A percentile compares a stretch with the other conserved stretches of the same genome.
Conservation (phyloP, 768 basidiomycete species). For the Hypholoma fasciculare region DNA sequence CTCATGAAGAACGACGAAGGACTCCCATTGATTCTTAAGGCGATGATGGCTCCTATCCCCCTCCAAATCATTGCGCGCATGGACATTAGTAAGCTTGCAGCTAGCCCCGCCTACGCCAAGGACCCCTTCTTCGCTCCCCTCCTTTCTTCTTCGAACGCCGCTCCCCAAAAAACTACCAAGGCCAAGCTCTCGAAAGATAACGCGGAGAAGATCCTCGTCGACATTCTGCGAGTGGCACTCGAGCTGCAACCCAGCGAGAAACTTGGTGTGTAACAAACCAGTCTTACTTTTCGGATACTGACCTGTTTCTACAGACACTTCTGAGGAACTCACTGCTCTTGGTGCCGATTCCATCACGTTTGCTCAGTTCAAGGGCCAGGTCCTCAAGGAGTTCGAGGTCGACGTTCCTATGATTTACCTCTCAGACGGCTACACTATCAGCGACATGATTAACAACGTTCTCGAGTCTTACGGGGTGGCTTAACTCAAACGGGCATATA, state of each 20-base stretch:
- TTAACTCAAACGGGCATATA: not conserved
- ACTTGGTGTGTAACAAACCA: constrained; percentile 22
- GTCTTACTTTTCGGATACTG: not conserved
- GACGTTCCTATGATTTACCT: constrained; percentile 32
- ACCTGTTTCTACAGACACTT: constrained; percentile 19
- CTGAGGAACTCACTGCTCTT: constrained; percentile 26
- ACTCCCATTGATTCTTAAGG: constrained; percentile 20
- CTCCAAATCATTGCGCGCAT: constrained; percentile 22
- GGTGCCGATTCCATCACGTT: constrained; percentile 36
- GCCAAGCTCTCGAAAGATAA: constrained; percentile 17
- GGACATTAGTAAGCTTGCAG: constrained; percentile 18
- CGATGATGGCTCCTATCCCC: constrained; percentile 21
- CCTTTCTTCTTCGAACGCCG: constrained; percentile 7
- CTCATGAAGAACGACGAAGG: constrained; percentile 21
- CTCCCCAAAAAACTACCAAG: not conserved
- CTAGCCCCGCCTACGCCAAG: constrained; percentile 19
- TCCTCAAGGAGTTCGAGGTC: constrained; percentile 30
- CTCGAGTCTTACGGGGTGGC: constrained; percentile 18
- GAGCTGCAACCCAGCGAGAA: constrained; percentile 26
- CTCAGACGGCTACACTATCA: constrained; percentile 29
- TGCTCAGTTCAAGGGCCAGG: constrained; percentile 31
- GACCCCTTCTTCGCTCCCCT: constrained; percentile 23
- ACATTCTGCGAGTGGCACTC: constrained; percentile 25
- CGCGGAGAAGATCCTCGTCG: constrained; percentile 16
- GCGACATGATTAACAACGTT: constrained; percentile 29